These are phyloP conservation scores for Butyriboletus loyo DNA, from an alignment of 768 basidiomycete species.

Conservation along the genomic window DNA sequence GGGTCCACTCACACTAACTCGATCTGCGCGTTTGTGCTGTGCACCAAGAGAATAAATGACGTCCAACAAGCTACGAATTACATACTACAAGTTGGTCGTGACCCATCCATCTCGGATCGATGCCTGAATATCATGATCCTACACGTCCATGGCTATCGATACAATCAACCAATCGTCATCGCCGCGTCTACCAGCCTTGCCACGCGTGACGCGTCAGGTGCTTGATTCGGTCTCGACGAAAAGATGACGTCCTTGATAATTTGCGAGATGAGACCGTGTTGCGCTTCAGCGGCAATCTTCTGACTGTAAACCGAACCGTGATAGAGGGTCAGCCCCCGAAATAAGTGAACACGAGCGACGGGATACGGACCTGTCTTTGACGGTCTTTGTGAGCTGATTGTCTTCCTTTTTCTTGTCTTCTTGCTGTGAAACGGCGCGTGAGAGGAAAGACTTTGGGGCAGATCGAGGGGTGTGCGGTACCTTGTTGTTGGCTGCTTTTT, in stretches of 20 bases:
- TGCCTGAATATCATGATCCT: neutral
- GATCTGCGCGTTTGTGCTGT: no score
- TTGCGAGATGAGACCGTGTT: constrained; percentile 92
- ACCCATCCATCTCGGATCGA: no score
- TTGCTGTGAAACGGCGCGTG: constrained; percentile 23
- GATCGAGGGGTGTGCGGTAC: constrained; percentile 24
- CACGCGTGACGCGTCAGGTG: constrained; percentile 21
- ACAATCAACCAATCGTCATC: constrained; percentile 30
- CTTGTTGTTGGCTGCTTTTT: constrained; percentile 38
- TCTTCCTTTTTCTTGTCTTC: constrained; percentile 86
- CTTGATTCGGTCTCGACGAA: constrained; percentile 45
- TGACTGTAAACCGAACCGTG: constrained; percentile 45
- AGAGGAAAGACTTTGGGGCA: neutral
- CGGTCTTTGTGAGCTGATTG: constrained; percentile 82
- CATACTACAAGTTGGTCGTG: no score
- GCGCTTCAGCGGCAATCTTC: constrained; percentile 86
- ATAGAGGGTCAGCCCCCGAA: neutral
- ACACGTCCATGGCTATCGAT: neutral
- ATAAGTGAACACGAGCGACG: neutral
- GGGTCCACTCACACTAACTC: no score
- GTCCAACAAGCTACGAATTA: no score
- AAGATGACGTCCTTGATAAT: constrained; percentile 93
- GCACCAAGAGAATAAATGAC: no score
- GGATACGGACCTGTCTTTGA: constrained; percentile 74
- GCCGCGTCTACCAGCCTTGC: constrained; percentile 36